These are phyloP conservation scores for Cryptococcus wingfieldii DNA, from an alignment of 1,284 basidiomycete species.

Conservation along the genomic window DNA sequence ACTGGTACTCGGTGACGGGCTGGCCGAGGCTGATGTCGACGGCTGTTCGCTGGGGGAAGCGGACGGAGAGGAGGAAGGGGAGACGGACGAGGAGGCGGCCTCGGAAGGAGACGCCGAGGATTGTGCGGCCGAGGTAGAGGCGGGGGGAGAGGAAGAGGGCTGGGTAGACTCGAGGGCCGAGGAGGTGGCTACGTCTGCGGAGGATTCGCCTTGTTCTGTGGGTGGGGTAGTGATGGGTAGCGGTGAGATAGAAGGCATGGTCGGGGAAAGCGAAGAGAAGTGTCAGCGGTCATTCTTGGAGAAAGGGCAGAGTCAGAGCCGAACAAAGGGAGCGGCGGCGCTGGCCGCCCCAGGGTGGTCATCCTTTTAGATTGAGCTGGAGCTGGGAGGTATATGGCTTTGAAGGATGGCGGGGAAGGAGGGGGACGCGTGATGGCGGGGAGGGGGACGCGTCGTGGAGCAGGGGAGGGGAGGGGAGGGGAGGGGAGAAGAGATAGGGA, in stretches of 20 bases:
- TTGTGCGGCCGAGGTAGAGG: background rate
- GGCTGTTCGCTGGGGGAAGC: conserved; percentile 3
- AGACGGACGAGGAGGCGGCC: background rate
- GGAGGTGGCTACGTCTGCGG: background rate
- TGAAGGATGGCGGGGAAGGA: no score
- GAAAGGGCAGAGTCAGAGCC: no score
- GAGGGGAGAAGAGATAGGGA: no score
- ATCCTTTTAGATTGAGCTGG: no score
- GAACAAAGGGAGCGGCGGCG: no score
- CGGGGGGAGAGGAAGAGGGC: conserved; percentile 3
- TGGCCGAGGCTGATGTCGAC: conserved; percentile 7
- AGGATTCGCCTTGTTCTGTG: background rate
- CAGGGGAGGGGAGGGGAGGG: no score
- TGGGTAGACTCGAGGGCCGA: conserved; percentile 1
- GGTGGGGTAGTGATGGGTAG: background rate
- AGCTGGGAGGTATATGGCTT: no score
- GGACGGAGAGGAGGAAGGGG: conserved; percentile 6
- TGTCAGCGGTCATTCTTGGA: no score
- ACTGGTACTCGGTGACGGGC: conserved; percentile 1
- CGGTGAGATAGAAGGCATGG: background rate
- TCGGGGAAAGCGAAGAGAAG: background rate
- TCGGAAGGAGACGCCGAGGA: background rate
- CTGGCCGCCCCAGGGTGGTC: no score
- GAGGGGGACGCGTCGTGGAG: no score
- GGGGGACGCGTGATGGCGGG: no score